Conservation (phyloP, 352 stramenopile genomes). For the Globisporangium paddicum region DNA sequence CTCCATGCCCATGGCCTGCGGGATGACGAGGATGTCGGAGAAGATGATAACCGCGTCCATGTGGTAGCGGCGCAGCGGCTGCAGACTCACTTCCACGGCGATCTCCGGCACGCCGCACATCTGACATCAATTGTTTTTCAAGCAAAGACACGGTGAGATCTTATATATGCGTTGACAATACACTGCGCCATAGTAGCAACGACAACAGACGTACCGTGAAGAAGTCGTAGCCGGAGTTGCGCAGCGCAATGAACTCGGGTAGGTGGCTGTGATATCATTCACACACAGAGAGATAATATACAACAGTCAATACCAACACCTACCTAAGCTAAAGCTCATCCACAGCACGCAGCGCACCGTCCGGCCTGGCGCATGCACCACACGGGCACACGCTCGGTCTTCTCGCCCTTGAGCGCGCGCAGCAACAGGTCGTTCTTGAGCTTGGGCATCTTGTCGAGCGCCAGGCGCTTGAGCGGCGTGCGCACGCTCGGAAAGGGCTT, state of each 20-base stretch:
- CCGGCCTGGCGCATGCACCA: conserved; percentile 98
- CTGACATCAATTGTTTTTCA: no score
- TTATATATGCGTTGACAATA: not conserved
- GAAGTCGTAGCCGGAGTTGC: conserved; percentile 83
- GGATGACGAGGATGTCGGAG: conserved; percentile 98
- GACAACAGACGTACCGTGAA: conserved; percentile 82
- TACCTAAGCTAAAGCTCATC: not conserved
- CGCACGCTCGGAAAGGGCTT: conserved; percentile 58
- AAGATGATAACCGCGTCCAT: conserved; percentile 99
- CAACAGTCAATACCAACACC: not conserved
- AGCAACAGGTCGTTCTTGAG: conserved; percentile 90
- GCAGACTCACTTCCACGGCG: conserved; percentile 95
- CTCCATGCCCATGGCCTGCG: conserved; percentile 95
- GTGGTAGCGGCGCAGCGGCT: conserved; percentile 92
- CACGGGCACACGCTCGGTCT: conserved; percentile 89
- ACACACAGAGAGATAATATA: no score
- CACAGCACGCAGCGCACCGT: conserved; percentile 44
- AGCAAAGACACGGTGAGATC: not conserved
- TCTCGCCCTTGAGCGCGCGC: conserved; percentile 80
- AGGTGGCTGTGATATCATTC: conserved; percentile 82
- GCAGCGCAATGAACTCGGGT: conserved; percentile 83
- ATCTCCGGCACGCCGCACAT: conserved; percentile 85
- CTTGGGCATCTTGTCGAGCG: conserved; percentile 65
- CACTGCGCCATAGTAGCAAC: no score
- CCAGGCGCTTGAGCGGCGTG: conserved; percentile 66